phyloP scores from a whole-genome alignment of 176 grass and related monocot genomes.

The Oryza rufipogon region DNA sequence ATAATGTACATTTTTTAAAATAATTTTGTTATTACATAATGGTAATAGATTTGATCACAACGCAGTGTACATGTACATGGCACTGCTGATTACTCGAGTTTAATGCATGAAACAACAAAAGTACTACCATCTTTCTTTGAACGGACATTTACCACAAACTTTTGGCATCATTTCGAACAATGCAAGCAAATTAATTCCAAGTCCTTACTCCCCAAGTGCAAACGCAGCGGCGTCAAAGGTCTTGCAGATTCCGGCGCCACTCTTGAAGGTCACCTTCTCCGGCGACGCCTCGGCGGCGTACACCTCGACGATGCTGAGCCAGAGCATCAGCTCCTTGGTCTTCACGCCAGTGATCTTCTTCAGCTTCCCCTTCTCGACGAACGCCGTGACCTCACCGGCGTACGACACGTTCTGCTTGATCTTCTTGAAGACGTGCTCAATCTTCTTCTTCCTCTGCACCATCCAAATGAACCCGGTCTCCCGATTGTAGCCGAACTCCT shows the following conservation, averaged over 20 bases:
- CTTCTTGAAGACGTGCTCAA: constrained; percentile 43
- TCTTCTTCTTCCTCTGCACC: constrained; percentile 50
- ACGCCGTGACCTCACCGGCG: constrained; percentile 17
- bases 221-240: not conserved
- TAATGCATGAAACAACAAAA: too few relatives aligned
- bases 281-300: not conserved
- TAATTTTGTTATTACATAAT: too few relatives aligned
- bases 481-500: constrained; percentile 37
- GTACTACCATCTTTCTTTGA: too few relatives aligned
- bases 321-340: constrained; percentile 46
- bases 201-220: not conserved
- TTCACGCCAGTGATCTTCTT: constrained; percentile 38
- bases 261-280: constrained; percentile 37
- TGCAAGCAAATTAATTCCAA: too few relatives aligned
- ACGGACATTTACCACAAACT: too few relatives aligned
- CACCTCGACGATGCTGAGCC: constrained; percentile 40
- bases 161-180: too few relatives aligned
- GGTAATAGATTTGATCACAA: too few relatives aligned
- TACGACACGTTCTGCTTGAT: constrained; percentile 26
- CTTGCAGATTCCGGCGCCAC: not conserved
- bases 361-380: constrained; percentile 1
- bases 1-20: too few relatives aligned
- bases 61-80: too few relatives aligned
- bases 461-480: constrained; percentile 26
- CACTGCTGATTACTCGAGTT: too few relatives aligned